Evolutionary conservation across 164 flowering plant species (phyloP), one percentile per base, ranked within the genome.

Genomic region (Kalanchoe fedtschenkoi): DNA sequence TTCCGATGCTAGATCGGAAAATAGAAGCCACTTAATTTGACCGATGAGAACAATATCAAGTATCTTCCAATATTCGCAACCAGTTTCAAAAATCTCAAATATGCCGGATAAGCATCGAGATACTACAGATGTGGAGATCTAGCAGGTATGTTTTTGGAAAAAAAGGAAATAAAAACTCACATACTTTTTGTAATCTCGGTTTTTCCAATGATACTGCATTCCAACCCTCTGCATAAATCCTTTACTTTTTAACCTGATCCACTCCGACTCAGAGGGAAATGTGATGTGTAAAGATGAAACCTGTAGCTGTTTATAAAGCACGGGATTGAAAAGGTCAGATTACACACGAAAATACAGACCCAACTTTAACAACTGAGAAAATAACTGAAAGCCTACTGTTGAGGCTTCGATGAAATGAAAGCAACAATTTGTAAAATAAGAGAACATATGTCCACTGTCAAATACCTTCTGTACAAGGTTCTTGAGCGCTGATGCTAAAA

Each of bases 151-250:
- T 24, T 38, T 8, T 22, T 24, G 30, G 22, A 24, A 14, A 32
- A 32, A 11, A 16, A 63, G 28, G 24, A 10, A 26, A 0, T 13
- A 19, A 35, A 6, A 38, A 24, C 61, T 34, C 34, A 81, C 80
- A 70, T 62, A 83, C 98, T 69, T 82, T 58, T 77, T 84, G 65
- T 92, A 89, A 66, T 89, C 81, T 37, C 82, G 86, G 73, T 92
- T 92, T 69, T 72, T 83, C 98, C 98, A 92, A 71, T 92, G 96
- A 73, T 92, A 89, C 72, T 92, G 98, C 98, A 92, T 87, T 59
- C 95, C 98, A 41, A 81, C 77, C 75, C 95, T 83, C 71, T 83
- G 96, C 38, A 87, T 78, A 72, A 87, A 92, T 32, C 91, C 96
- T 62, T 76, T 72, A 54, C 80, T 82, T 70, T 77, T 78, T 77